phyloP scores from a whole-genome alignment of 495 filamentous ascomycete species.

The Cercophora sp. region DNA sequence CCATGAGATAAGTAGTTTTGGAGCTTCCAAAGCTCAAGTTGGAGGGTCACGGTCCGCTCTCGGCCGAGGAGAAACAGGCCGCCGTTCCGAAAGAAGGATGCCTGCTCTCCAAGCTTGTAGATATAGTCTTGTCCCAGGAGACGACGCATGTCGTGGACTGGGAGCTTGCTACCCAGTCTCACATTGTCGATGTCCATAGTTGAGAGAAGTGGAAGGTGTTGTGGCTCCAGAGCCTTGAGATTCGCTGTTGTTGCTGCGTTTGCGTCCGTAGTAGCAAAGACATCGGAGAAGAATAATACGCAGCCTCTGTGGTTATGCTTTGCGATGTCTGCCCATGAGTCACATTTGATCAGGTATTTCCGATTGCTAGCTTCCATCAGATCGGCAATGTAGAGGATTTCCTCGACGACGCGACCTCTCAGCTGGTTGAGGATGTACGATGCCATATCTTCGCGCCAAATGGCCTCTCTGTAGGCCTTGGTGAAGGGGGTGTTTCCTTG shows the following conservation, averaged over 20 bases:
- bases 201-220: constrained; percentile 20
- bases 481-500: background rate
- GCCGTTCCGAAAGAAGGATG: constrained; percentile 28
- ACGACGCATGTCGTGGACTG: constrained; percentile 40
- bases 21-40: constrained; percentile 64
- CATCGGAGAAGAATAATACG: constrained; percentile 33
- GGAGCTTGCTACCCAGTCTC: constrained; percentile 21
- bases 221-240: background rate
- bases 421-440: constrained; percentile 52
- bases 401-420: constrained; percentile 44
- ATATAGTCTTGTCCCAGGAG: constrained; percentile 37
- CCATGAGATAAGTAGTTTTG: constrained; percentile 43
- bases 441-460: constrained; percentile 71
- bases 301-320: constrained; percentile 30
- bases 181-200: constrained; percentile 27
- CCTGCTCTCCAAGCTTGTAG: constrained; percentile 24
- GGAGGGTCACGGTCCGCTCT: constrained; percentile 45
- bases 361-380: constrained; percentile 21
- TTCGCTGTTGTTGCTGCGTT: background rate
- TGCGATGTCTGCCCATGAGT: constrained; percentile 32
- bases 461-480: constrained; percentile 13
- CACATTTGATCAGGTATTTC: constrained; percentile 33
- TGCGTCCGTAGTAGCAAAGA: constrained; percentile 11
- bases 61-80: constrained; percentile 39
- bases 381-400: constrained; percentile 28